These are phyloP conservation scores for Ustilaginoidea virens DNA, from an alignment of 2,329 filamentous ascomycete species.

Conservation along the genomic window DNA sequence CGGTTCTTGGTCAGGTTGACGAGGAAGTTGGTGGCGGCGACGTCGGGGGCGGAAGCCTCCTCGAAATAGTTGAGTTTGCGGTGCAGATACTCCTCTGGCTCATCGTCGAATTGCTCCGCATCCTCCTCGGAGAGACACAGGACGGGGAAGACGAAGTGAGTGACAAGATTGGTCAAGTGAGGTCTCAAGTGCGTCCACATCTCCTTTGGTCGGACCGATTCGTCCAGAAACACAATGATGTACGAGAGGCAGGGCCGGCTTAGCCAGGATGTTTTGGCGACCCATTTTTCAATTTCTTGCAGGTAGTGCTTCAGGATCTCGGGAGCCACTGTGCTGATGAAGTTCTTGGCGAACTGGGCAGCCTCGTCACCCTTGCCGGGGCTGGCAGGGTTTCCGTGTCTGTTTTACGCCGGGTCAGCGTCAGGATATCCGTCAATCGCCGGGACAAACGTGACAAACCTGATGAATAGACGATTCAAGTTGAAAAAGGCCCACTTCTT, in stretches of 20 bases:
- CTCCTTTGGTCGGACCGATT: constrained; percentile 91
- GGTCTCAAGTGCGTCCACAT: constrained; percentile 94
- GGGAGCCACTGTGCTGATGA: constrained; percentile 81
- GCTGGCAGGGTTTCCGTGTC: constrained; percentile 76
- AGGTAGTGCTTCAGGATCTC: constrained; percentile 95
- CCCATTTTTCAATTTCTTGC: constrained; percentile 92
- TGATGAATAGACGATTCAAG: constrained; percentile 85
- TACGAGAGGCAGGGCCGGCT: constrained; percentile 89
- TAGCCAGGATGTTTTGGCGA: constrained; percentile 84
- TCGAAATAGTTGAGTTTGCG: constrained; percentile 97
- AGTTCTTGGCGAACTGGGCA: constrained; percentile 72
- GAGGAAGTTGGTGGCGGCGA: constrained; percentile 91
- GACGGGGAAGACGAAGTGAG: constrained; percentile 90
- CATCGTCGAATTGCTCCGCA: constrained; percentile 81
- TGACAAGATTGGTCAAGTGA: constrained; percentile 83
- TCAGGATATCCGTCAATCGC: background rate
- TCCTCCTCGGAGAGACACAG: constrained; percentile 87
- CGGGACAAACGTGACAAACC: constrained; percentile 32
- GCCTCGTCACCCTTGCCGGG: constrained; percentile 64
- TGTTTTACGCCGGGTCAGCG: constrained; percentile 17
- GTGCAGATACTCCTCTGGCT: constrained; percentile 93
- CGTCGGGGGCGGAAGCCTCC: constrained; percentile 86
- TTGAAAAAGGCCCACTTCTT: constrained; percentile 99
- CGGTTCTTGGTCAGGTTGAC: constrained; percentile 87
- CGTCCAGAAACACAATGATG: constrained; percentile 87